Conservation (phyloP, 768 basidiomycete species). For the Mycena latifolia region DNA sequence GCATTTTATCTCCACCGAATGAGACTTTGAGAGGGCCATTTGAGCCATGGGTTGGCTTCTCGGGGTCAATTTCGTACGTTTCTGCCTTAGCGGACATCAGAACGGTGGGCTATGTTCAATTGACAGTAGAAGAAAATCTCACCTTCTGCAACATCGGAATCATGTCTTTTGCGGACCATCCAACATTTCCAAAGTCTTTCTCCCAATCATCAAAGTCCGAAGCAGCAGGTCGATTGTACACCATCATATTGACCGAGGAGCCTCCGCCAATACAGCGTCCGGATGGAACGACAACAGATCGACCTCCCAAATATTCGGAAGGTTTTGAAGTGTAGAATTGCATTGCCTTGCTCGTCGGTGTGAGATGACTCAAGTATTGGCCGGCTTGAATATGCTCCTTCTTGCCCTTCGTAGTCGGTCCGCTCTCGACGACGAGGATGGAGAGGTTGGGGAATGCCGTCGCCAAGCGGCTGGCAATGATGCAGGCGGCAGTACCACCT, state of each 20-base stretch:
- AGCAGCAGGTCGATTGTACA: no score
- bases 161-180: constrained; percentile 41
- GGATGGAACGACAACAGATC: constrained; percentile 28
- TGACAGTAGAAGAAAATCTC: not conserved
- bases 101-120: no score
- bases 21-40: no score
- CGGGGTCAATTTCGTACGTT: not conserved
- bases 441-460: no score
- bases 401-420: constrained; percentile 32
- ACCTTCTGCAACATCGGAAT: constrained; percentile 44
- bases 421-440: no score
- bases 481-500: no score
- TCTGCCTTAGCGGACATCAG: not conserved
- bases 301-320: constrained; percentile 21
- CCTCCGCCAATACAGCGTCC: constrained; percentile 40
- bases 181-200: no score
- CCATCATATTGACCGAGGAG: no score
- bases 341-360: constrained; percentile 33
- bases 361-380: constrained; percentile 34
- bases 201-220: no score
- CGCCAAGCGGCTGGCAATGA: no score
- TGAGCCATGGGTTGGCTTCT: not conserved
- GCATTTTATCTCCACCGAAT: no score
- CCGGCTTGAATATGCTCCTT: constrained; percentile 39
- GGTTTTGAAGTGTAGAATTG: constrained; percentile 25